Conservation (phyloP, 352 stramenopile species). For the Phytopythium cucurbitacearum region DNA sequence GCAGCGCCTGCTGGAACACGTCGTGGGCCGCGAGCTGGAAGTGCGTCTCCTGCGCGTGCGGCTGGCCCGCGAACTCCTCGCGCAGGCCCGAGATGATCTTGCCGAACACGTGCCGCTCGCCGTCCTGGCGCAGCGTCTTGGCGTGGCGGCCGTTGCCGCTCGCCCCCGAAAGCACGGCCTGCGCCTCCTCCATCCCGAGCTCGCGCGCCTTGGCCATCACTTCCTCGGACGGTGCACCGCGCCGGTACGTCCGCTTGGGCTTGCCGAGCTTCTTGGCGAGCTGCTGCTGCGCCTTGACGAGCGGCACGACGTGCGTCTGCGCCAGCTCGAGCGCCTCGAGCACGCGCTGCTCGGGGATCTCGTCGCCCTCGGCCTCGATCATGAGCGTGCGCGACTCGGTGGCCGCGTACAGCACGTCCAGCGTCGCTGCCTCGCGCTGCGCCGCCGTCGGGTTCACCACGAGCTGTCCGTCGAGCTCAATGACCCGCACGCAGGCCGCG, state of each 20-base stretch:
- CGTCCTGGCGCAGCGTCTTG: slow-evolving; percentile 62
- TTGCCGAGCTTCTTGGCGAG: slow-evolving; percentile 54
- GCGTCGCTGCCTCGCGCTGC: slow-evolving; percentile 64
- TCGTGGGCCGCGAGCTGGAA: slow-evolving; percentile 75
- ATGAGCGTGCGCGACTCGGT: slow-evolving; percentile 77
- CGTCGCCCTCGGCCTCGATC: slow-evolving; percentile 84
- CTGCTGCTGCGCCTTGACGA: slow-evolving; percentile 61
- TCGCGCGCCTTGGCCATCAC: slow-evolving; percentile 56
- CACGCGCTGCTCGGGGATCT: slow-evolving; percentile 72
- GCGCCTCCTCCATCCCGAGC: slow-evolving; percentile 39
- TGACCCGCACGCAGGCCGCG: slow-evolving; percentile 87
- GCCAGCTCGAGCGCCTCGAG: slow-evolving; percentile 74
- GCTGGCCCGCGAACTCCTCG: slow-evolving; percentile 30
- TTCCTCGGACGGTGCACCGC: slow-evolving; percentile 38
- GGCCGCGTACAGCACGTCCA: slow-evolving; percentile 85
- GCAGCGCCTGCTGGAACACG: slow-evolving; percentile 69
- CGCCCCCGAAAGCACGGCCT: slow-evolving; percentile 12
- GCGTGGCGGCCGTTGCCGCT: slow-evolving; percentile 27
- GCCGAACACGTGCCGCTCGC: slow-evolving; percentile 64
- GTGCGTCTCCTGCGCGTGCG: slow-evolving; percentile 33
- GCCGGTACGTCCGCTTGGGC: slow-evolving; percentile 58
- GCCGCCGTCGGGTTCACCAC: slow-evolving; percentile 89
- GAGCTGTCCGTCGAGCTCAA: slow-evolving; percentile 78
- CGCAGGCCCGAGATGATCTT: slow-evolving; percentile 67
- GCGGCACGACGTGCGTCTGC: slow-evolving; percentile 44